Percentiles rank a stretch among this genome's conserved stretches.
Evolutionary conservation across 371 early-diverging fungal genomes (phyloP).

Genomic region (Mucor velutinosus): DNA sequence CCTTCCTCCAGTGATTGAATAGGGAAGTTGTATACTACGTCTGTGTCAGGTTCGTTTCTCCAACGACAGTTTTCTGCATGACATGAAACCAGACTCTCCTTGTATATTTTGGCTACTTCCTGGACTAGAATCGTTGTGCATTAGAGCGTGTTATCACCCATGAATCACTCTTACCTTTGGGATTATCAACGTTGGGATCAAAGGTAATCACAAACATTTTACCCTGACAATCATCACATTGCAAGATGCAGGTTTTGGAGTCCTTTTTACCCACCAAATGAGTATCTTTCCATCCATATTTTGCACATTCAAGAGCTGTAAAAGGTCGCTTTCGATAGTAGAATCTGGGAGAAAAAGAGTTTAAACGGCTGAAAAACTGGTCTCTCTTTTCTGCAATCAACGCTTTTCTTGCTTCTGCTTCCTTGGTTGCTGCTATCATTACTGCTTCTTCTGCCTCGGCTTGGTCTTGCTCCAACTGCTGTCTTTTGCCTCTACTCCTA

Average conservation of each 20-base stretch:
- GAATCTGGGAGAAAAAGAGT: constrained; percentile 3
- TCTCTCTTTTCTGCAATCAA: background rate
- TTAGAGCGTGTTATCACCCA: too few species aligned
- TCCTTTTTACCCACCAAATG: background rate
- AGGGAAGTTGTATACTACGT: constrained; percentile 3
- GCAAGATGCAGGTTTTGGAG: constrained; percentile 1
- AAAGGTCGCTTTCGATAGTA: constrained; percentile 10
- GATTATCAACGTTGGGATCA: background rate
- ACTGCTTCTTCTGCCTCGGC: background rate
- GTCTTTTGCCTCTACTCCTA: background rate
- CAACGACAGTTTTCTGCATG: constrained; percentile 16
- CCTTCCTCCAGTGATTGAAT: constrained; percentile 5
- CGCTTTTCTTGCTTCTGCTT: background rate
- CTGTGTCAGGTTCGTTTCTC: constrained; percentile 4
- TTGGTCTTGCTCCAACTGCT: background rate
- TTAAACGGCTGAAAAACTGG: constrained; percentile 14
- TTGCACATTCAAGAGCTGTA: constrained; percentile 17
- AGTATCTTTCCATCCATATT: constrained; percentile 20
- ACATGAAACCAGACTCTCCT: constrained; percentile 3
- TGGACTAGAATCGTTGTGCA: background rate
- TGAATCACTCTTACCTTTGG: constrained; percentile 6
- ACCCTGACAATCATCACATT: constrained; percentile 8
- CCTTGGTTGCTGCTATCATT: background rate
- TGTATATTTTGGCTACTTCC: constrained; percentile 8
- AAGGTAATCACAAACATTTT: constrained; percentile 14